Conservation (phyloP, 2,329 filamentous ascomycete species). For the Coniochaeta sp. region DNA sequence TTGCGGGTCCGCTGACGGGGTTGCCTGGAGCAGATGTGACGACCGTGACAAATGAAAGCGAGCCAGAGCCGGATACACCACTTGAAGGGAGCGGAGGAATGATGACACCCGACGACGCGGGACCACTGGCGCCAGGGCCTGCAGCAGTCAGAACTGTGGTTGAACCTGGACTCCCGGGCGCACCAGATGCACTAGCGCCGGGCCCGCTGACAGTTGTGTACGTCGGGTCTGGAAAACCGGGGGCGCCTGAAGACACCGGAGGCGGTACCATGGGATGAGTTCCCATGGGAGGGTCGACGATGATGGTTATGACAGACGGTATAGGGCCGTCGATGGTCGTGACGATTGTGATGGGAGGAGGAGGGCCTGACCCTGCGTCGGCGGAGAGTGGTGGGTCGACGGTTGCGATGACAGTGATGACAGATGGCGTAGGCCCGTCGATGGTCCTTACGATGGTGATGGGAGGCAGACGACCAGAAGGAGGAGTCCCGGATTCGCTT, state of each 20-base stretch:
- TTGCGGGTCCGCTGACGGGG: background rate
- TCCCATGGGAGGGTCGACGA: background rate
- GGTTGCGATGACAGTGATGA: background rate
- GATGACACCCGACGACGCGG: background rate
- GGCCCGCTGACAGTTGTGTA: background rate
- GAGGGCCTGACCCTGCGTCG: background rate
- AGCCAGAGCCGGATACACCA: too few relatives aligned
- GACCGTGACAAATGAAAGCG: background rate
- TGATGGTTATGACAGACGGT: background rate
- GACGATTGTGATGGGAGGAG: background rate
- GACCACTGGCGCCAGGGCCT: background rate
- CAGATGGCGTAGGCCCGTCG: background rate
- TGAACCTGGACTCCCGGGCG: background rate
- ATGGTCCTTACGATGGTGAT: conserved; percentile 1
- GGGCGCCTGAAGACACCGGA: background rate
- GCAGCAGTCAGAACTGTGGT: background rate
- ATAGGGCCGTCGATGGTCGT: background rate
- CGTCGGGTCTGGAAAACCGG: background rate
- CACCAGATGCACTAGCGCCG: background rate
- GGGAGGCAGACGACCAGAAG: background rate
- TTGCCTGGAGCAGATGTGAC: background rate
- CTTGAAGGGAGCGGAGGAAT: background rate
- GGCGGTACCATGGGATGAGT: background rate
- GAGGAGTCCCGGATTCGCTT: background rate
- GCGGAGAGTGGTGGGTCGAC: background rate